Base-by-base conservation (phyloP, 352 stramenopile species). In the Globisporangium uncinulatum region DNA sequence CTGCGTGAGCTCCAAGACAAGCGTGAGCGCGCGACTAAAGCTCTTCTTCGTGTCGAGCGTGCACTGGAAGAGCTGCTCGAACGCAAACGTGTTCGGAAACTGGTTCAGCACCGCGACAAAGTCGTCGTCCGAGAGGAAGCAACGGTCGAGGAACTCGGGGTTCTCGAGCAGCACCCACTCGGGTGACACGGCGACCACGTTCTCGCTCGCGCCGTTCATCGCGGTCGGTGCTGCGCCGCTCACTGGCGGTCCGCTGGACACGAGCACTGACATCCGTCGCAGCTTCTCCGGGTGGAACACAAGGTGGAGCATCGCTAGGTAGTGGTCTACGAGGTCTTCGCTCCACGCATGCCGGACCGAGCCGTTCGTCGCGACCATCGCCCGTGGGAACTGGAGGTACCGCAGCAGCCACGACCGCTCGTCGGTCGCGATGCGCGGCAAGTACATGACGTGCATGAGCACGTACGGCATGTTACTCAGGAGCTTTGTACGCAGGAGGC, bases 141-240 rank as follows among this genome's bases (percentile, higher is more conserved):
- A 89, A 3, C 77, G 76, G 61, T 93, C 83, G 34, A 93, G 58
- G 56, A 89, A 75, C 44, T 91, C 81, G 7, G 83, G 83, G 47
- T 93, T 93, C 54, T 95, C 81, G 19, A 95, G 57, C 11, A 95
- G 57, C 20, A 95, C 77, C 85, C 83, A 95, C 53, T 95, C 83
- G 0, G 80, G 69, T 19, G 79, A 90, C 6, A 85, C 63, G 6
- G 71, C 42, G 6, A 66, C 74, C 1, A 36, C 32, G 6, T 50
- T 59, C 37, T 55, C 58, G 17, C 44, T 58, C 29, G 51, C 51
- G 7, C 57, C 62, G 57, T 81, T 83, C 14, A 52, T 57, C 20
- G 61, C 51, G 14, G 62, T 62, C 14, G 59, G 54, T 4, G 53
- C 43, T 7, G 58, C 47, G 8, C 17, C 29, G 5, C 62, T 69